Base-by-base conservation (phyloP, 306 rosid genomes). In the Inga laurina region DNA sequence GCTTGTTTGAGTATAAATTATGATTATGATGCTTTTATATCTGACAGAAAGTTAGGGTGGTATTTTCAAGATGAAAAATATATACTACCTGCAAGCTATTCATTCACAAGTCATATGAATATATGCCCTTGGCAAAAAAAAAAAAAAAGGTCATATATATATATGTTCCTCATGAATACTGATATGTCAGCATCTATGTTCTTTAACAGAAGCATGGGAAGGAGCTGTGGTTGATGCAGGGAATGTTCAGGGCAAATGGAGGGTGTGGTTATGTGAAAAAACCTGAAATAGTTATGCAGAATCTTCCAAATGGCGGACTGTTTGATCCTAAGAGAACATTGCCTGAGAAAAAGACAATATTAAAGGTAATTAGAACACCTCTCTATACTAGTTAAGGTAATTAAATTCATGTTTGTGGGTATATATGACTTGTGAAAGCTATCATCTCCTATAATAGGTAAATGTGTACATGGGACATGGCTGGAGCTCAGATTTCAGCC, bases 201-300 rank as follows among this genome's bases (percentile, higher is more conserved):
- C 45, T 67, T 24, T 48, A 71, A 81, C 89, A 96, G 99, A 93
- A 96, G 35, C 85, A 87, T 79, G 99, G 93, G 1, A 96, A 92
- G 88, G 80, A 88, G 27, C 93, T 92, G 4, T 89, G 98, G 98
- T 59, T 89, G 85, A 96, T 96, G 99, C 94, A 92, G 52, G 99
- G 99, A 73, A 96, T 96, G 99, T 96, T 93, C 83, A 89, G 87
- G 87, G 94, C 97, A 59, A 96, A 96, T 80, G 99, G 99, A 83
- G 98, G 90, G 46, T 93, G 96, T 82, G 99, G 99, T 80, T 95
- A 93, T 84, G 83, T 95, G 34, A 96, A 92, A 54, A 96, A 92
- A 78, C 99, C 99, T 43, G 87, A 85, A 68, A 85, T 90, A 84
- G 83, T 96, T 68, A 86, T 91, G 90, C 87, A 79, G 52, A 86